Base-by-base conservation (phyloP, 2,329 filamentous ascomycete genomes). In the Claviceps humidiphila region DNA sequence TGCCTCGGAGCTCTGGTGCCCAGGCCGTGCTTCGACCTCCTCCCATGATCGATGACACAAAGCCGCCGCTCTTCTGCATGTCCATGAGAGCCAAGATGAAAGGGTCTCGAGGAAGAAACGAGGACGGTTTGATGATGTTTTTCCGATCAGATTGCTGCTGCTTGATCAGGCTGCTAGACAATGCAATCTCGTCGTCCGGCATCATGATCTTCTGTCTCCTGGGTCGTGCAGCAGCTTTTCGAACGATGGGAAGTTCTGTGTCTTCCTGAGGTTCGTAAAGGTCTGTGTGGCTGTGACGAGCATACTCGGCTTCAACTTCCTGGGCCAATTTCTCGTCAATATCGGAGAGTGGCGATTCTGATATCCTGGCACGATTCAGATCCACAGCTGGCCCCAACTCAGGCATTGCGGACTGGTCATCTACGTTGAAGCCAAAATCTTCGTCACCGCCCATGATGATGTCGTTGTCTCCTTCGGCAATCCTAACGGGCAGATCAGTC, bases 1-100 rank as follows among this genome's bases (percentile, higher is more conserved):
- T 81, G n/a, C 86, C 89, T 55, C 88, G 84, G 20, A 98, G 77
- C 69, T 98, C 93, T 1, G 91, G 91, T 3, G 91, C 91, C 90
- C 89, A 96, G 43, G 80, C 81, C 58, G 80, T 77, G 59, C 83
- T 84, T 57, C 87, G 82, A 40, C 84, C 87, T 56, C 90, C 88
- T 50, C 87, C 84, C 70, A 96, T 83, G 57, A 95, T 84, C 60
- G 81, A 90, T 4, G 85, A 87, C 17, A 96, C 87, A 61, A 98
- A 97, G 41, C 83, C 87, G 51, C 93, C 91, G 51, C 80, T 89
- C 70, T 86, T 89, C 67, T 96, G 93, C 78, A 96, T 85, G 60
- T 90, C 88, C 74, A 95, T 85, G 22, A 98, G 73, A 38, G 89
- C 87, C 34, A 97, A 76, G 14, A 97, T 75, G 51, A 91, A 82